Conservation (phyloP, 2,329 filamentous ascomycete genomes). For the Pyrenochaeta sp. region DNA sequence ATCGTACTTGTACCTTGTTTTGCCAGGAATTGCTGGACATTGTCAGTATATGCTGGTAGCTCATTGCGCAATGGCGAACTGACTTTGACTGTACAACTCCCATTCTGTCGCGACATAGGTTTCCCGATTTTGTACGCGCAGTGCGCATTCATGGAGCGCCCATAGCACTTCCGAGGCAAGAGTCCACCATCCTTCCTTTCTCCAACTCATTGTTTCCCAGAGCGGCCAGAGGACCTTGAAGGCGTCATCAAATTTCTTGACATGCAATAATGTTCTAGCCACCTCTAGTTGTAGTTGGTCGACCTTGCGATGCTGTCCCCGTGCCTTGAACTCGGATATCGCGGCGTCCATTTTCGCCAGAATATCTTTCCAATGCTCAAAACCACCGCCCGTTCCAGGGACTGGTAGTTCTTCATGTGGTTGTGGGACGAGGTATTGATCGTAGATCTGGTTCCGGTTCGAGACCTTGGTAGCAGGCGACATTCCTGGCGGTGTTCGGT, state of each 20-base stretch:
- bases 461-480: constrained; percentile 64
- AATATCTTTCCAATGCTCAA: constrained; percentile 63
- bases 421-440: constrained; percentile 68
- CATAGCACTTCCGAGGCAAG: constrained; percentile 64
- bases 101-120: constrained; percentile 63
- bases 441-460: constrained; percentile 63
- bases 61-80: constrained; percentile 1
- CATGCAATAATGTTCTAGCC: constrained; percentile 62
- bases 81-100: constrained; percentile 59
- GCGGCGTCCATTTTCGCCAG: constrained; percentile 57
- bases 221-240: constrained; percentile 60
- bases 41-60: constrained; percentile 15
- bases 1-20: constrained; percentile 52
- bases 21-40: constrained; percentile 40
- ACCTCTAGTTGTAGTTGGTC: constrained; percentile 64
- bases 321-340: constrained; percentile 60
- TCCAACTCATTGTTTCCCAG: constrained; percentile 67
- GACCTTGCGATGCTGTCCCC: constrained; percentile 62
- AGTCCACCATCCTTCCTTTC: constrained; percentile 66
- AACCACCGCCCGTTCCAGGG: constrained; percentile 51
- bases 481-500: constrained; percentile 63
- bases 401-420: constrained; percentile 64
- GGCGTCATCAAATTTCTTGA: constrained; percentile 60
- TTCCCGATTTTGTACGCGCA: constrained; percentile 55
- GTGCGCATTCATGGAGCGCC: constrained; percentile 63